These are phyloP conservation scores for Talaromyces sp. DNA, from an alignment of 2,329 filamentous ascomycete genomes.

Conservation along the genomic window DNA sequence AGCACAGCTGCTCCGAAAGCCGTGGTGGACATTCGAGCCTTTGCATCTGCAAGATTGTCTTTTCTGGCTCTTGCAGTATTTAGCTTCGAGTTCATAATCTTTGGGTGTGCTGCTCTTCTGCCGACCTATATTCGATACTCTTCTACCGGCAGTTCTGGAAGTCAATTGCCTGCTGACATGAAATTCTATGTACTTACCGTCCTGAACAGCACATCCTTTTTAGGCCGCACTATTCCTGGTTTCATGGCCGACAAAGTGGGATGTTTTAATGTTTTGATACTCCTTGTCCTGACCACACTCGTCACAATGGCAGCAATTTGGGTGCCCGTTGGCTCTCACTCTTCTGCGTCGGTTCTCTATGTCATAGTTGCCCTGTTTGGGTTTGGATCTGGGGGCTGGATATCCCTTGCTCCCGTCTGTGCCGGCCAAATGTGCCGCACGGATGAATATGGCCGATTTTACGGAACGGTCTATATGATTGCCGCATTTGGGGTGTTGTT, in stretches of 20 bases:
- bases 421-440: conserved; percentile 43
- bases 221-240: conserved; percentile 42
- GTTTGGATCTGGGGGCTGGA: conserved; percentile 45
- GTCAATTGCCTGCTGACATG: conserved; percentile 26
- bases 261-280: conserved; percentile 41
- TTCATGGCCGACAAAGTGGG: conserved; percentile 40
- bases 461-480: conserved; percentile 44
- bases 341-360: conserved; percentile 35
- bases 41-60: conserved; percentile 36
- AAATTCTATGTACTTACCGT: conserved; percentile 44
- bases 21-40: conserved; percentile 37
- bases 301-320: conserved; percentile 40
- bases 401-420: conserved; percentile 43
- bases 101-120: conserved; percentile 43
- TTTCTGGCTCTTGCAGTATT: conserved; percentile 41
- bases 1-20: conserved; percentile 16
- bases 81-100: conserved; percentile 45
- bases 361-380: conserved; percentile 44
- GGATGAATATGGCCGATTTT: conserved; percentile 44
- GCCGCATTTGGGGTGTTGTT: conserved; percentile 43
- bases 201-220: conserved; percentile 38
- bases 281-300: conserved; percentile 31
- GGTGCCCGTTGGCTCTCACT: conserved; percentile 40
- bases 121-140: conserved; percentile 38
- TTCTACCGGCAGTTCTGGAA: background rate